These are phyloP conservation scores for Pouteria glomerata DNA, from an alignment of 148 eudicot species.

Conservation along the genomic window DNA sequence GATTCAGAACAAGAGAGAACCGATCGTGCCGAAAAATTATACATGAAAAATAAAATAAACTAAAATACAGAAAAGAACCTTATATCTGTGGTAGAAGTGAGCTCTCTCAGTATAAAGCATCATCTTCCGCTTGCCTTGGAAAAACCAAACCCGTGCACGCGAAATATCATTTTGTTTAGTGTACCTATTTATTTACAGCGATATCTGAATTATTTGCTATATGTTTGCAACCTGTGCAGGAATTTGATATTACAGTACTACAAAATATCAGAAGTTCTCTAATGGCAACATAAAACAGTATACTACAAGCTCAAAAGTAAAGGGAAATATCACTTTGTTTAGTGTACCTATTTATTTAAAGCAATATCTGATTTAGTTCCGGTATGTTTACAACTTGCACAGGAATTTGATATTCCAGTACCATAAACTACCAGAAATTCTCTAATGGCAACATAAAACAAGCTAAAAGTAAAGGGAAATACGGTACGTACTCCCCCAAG, in stretches of 20 bases:
- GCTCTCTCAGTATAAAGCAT: conserved; percentile 95
- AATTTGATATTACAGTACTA: background rate
- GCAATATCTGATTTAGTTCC: too few species aligned
- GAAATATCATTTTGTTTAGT: conserved; percentile 75
- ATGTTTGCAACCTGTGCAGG: conserved; percentile 3
- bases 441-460: background rate
- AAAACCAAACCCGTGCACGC: conserved; percentile 74
- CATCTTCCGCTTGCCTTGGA: conserved; percentile 62
- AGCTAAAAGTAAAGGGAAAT: background rate
- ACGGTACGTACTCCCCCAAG: conserved; percentile 69
- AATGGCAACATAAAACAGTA: background rate
- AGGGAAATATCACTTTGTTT: too few species aligned
- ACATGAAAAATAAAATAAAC: background rate
- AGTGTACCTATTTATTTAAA: too few species aligned
- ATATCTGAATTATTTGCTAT: background rate
- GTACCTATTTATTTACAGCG: conserved; percentile 39
- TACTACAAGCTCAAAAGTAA: too few species aligned
- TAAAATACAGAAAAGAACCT: conserved; percentile 34
- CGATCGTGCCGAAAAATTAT: background rate
- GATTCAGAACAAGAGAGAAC: background rate
- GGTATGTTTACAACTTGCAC: background rate
- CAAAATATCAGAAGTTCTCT: too few species aligned
- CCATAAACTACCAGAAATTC: background rate
- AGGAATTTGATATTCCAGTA: background rate
- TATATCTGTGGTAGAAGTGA: conserved; percentile 93